Conservation (phyloP, 2,329 filamentous ascomycete species). For the Chaetomium sp. region DNA sequence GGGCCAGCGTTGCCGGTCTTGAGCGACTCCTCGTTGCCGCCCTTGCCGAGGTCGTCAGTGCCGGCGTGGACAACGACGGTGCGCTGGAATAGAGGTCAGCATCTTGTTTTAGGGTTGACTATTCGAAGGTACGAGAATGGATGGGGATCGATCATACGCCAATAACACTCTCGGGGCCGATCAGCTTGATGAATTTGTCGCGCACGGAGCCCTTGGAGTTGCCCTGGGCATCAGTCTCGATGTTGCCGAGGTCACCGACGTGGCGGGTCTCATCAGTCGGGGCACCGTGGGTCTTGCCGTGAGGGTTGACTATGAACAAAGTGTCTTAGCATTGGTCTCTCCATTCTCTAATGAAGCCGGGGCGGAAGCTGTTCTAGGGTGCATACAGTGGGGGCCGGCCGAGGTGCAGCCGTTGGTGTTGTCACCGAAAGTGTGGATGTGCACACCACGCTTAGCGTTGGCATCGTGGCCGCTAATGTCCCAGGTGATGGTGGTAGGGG, state of each 20-base stretch:
- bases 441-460: conserved; percentile 95
- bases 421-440: conserved; percentile 98
- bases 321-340: background rate
- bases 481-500: conserved; percentile 82
- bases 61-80: conserved; percentile 92
- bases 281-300: conserved; percentile 85
- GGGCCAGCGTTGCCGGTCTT: conserved; percentile 95
- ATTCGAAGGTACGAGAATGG: conserved; percentile 22
- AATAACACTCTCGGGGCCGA: conserved; percentile 89
- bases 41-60: conserved; percentile 94
- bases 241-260: conserved; percentile 96
- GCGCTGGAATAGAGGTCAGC: conserved; percentile 48
- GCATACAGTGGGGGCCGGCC: conserved; percentile 87
- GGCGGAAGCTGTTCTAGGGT: conserved; percentile 32
- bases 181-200: conserved; percentile 88
- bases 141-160: conserved; percentile 51
- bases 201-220: conserved; percentile 74
- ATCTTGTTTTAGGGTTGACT: background rate
- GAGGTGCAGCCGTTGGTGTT: conserved; percentile 99
- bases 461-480: conserved; percentile 87
- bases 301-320: conserved; percentile 72
- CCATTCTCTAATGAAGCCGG: background rate
- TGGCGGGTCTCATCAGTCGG: conserved; percentile 79
- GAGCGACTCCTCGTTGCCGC: conserved; percentile 87
- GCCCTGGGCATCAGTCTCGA: conserved; percentile 89